Evolutionary conservation across 148 eudicot genomes (phyloP).

Genomic region (Arctostaphylos glauca): DNA sequence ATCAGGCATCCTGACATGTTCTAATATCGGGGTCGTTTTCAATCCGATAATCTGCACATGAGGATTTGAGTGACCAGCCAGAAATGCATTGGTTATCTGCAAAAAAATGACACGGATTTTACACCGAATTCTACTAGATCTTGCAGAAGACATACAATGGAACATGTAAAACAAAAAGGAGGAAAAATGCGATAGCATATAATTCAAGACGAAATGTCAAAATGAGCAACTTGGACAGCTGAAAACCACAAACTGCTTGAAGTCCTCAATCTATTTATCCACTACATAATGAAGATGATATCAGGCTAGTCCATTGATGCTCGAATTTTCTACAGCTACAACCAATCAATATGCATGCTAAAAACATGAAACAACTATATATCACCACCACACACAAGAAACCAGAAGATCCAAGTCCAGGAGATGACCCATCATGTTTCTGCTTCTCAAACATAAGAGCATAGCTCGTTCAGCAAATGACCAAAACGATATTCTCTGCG

Average conservation of each 20-base stretch:
- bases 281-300: background rate
- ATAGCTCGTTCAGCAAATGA: background rate
- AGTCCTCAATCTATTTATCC: background rate
- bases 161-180: background rate
- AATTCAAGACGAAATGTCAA: background rate
- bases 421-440: background rate
- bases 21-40: conserved; percentile 63
- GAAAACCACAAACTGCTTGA: background rate
- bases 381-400: background rate
- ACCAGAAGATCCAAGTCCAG: background rate
- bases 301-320: background rate
- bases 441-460: background rate
- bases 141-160: background rate
- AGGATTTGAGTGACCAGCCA: conserved; percentile 74
- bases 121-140: background rate
- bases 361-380: background rate
- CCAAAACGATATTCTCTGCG: background rate
- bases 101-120: conserved; percentile 5
- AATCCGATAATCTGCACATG: conserved; percentile 57
- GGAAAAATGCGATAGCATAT: background rate
- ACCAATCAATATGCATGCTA: background rate
- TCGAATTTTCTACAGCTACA: background rate
- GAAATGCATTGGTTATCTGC: conserved; percentile 61
- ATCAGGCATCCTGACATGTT: conserved; percentile 56
- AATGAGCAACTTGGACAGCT: background rate